Percentiles rank a stretch among this genome's conserved stretches.
Conservation (phyloP, 2,329 filamentous ascomycete genomes). For the Pestalotiopsis fici region DNA sequence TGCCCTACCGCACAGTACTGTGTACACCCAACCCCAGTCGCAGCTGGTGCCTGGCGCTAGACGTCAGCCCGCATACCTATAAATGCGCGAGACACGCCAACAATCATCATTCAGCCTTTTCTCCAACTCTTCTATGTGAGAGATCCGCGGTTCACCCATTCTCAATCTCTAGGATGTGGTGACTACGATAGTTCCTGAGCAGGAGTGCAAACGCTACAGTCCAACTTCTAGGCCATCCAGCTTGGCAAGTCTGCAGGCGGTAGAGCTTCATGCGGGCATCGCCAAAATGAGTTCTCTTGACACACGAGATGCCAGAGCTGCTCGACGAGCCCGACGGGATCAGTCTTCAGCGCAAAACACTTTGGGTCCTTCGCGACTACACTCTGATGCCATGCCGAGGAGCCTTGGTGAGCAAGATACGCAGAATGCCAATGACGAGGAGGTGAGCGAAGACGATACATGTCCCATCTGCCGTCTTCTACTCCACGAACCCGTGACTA, state of each 20-base stretch:
- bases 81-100: background rate
- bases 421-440: background rate
- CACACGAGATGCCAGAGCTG: background rate
- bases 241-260: too few species aligned
- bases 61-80: background rate
- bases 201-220: too few species aligned
- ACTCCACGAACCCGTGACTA: constrained; percentile 40
- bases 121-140: too few species aligned
- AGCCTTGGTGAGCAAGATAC: background rate
- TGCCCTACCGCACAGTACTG: too few species aligned
- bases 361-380: background rate
- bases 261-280: background rate
- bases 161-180: too few species aligned
- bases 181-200: too few species aligned
- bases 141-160: too few species aligned
- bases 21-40: background rate
- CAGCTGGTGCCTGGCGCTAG: constrained; percentile 1
- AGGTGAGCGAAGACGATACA: constrained; percentile 36
- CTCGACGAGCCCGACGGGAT: background rate
- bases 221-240: too few species aligned
- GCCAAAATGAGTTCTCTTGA: background rate
- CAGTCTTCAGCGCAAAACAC: background rate
- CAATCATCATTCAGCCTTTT: background rate
- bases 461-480: constrained; percentile 47
- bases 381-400: background rate